Percentiles rank a stretch among this genome's conserved stretches.
Conservation (phyloP, 2,329 filamentous ascomycete genomes). For the Colletotrichum endophyticum region DNA sequence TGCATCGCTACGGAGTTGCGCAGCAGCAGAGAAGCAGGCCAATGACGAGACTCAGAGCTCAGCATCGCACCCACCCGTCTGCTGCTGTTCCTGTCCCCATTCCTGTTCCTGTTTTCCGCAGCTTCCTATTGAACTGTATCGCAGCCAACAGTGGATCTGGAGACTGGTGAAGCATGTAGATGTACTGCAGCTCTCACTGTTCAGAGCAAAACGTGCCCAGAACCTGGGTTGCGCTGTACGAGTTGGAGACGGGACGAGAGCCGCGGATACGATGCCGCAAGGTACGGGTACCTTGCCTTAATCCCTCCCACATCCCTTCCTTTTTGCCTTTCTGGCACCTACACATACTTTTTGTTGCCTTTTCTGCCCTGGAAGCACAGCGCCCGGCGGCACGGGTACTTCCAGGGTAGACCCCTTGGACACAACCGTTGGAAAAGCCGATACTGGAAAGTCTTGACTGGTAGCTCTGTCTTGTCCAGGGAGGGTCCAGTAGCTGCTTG, state of each 20-base stretch:
- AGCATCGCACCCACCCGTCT: not conserved
- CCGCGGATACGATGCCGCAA: slow-evolving; percentile 1
- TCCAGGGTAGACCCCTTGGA: not conserved
- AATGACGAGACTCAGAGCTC: not conserved
- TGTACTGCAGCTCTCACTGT: not conserved
- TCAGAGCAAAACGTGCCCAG: not conserved
- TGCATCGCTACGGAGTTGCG: not conserved
- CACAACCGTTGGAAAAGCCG: not conserved
- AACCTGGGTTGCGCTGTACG: not conserved
- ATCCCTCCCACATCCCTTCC: slow-evolving; percentile 3
- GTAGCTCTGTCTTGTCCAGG: not conserved
- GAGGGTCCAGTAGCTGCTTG: not conserved
- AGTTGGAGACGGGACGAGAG: not conserved
- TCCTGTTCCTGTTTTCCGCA: not conserved
- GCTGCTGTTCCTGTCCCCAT: not conserved
- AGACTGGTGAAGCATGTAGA: not conserved
- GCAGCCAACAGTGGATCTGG: not conserved
- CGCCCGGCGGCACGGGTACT: not conserved
- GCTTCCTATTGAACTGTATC: not conserved
- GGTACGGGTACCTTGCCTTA: slow-evolving; percentile 6
- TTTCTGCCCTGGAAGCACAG: not conserved
- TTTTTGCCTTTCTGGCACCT: not conserved
- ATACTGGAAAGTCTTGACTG: not conserved
- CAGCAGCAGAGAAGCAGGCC: not conserved
- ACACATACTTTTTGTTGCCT: not conserved